Percentiles rank a stretch among this genome's conserved stretches.
phyloP scores from a whole-genome alignment of 345 rosid species.

The Balakata baccata region DNA sequence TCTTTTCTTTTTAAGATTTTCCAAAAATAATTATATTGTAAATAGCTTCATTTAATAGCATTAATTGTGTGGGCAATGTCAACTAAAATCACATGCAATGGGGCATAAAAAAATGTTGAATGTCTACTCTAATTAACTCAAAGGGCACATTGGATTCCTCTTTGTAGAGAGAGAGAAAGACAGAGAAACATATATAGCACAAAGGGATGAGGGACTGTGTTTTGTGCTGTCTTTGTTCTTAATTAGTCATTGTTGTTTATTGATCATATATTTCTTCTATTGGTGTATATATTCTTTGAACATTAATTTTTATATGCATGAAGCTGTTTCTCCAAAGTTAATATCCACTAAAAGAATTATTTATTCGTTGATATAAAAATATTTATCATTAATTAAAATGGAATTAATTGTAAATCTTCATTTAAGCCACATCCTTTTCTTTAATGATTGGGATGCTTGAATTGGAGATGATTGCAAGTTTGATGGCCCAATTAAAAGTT shows the following conservation, averaged over 20 bases:
- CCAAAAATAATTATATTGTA: too few relatives aligned
- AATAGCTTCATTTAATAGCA: too few relatives aligned
- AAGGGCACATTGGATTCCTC: conserved; percentile 26
- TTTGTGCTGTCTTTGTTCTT: not conserved
- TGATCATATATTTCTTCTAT: not conserved
- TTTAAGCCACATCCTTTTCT: not conserved
- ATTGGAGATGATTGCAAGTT: not conserved
- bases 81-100: not conserved
- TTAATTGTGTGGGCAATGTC: not conserved
- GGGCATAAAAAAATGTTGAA: not conserved
- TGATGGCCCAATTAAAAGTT: not conserved
- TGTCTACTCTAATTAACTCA: conserved; percentile 12
- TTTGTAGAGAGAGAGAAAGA: not conserved
- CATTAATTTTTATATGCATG: too few relatives aligned
- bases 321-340: too few relatives aligned
- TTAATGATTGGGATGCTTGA: too few relatives aligned
- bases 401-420: too few relatives aligned
- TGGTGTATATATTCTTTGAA: not conserved
- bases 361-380: too few relatives aligned
- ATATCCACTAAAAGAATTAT: too few relatives aligned
- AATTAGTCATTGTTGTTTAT: not conserved
- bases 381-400: too few relatives aligned
- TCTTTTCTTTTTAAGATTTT: too few relatives aligned
- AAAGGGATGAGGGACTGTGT: not conserved
- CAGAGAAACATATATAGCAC: not conserved